phyloP scores from a whole-genome alignment of 352 stramenopile species.

The Globisporangium yorkense region DNA sequence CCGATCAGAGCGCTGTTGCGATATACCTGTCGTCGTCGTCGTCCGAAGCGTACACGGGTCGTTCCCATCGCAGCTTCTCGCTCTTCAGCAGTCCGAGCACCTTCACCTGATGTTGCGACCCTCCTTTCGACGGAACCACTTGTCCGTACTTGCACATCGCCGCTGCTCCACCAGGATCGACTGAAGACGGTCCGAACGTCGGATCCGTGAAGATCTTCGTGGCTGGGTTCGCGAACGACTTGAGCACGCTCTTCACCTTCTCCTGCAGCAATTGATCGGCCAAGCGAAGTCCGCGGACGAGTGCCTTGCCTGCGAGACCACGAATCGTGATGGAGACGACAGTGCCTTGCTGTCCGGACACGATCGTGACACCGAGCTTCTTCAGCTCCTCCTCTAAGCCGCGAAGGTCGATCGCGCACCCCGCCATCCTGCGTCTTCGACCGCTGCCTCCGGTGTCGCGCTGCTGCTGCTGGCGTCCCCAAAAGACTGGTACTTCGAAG shows the following conservation, averaged over 20 bases:
- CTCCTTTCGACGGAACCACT: slow-evolving; percentile 54
- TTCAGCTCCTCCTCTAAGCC: slow-evolving; percentile 76
- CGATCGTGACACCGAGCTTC: slow-evolving; percentile 66
- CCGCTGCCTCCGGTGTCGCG: not conserved
- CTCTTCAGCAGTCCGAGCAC: slow-evolving; percentile 60
- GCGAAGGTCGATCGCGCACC: slow-evolving; percentile 33
- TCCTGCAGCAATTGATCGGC: slow-evolving; percentile 69
- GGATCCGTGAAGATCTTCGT: slow-evolving; percentile 71
- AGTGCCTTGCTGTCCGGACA: slow-evolving; percentile 69
- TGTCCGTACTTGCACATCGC: slow-evolving; percentile 63
- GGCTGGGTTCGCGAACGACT: slow-evolving; percentile 29
- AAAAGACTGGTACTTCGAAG: not conserved
- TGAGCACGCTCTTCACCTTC: slow-evolving; percentile 67
- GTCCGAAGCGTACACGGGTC: slow-evolving; percentile 45
- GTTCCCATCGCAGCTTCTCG: slow-evolving; percentile 79
- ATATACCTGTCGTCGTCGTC: slow-evolving; percentile 19
- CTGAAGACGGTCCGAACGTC: slow-evolving; percentile 65
- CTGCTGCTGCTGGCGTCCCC: too few relatives aligned
- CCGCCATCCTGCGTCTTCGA: not conserved
- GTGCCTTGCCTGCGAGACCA: slow-evolving; percentile 47
- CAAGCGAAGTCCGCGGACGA: slow-evolving; percentile 48
- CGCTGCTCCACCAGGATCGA: slow-evolving; percentile 46
- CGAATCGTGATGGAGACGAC: slow-evolving; percentile 77
- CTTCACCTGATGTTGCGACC: slow-evolving; percentile 69
- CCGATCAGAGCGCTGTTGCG: too few relatives aligned